Percentiles rank a stretch among this genome's conserved stretches.
These are phyloP conservation scores for Fusarium citri DNA, from an alignment of 2,329 filamentous ascomycete species.

Conservation along the genomic window DNA sequence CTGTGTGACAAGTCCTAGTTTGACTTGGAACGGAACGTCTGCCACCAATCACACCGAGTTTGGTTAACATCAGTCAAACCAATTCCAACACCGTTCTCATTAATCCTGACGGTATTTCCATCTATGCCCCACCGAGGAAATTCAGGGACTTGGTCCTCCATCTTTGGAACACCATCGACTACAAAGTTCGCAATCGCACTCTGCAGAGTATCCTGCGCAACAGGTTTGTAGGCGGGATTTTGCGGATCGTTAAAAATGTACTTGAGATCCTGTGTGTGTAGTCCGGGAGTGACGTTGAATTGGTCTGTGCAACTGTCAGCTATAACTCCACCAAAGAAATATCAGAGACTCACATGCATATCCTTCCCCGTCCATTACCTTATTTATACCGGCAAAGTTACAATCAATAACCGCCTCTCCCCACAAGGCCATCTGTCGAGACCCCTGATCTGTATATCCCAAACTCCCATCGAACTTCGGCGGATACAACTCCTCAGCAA, in stretches of 20 bases:
- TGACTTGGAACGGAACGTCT: background rate
- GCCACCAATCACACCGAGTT: background rate
- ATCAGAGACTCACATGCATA: background rate
- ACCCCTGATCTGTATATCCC: background rate
- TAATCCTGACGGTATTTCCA: background rate
- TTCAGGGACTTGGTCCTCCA: too few species aligned
- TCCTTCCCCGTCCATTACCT: background rate
- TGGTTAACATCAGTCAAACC: background rate
- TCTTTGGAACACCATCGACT: background rate
- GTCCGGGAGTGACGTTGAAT: background rate
- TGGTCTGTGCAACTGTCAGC: background rate
- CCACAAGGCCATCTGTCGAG: conserved; percentile 1
- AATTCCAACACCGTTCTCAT: background rate
- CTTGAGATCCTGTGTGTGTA: background rate
- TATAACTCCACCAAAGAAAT: fast-evolving
- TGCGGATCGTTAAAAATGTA: background rate
- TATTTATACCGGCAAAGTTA: background rate
- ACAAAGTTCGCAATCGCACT: background rate
- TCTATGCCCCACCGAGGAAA: background rate
- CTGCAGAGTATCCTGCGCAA: background rate
- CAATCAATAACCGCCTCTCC: background rate
- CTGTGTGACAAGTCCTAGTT: too few species aligned
- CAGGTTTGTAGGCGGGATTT: background rate
- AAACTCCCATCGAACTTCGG: background rate
- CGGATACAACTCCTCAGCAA: background rate